These are phyloP conservation scores for Francoa sonchifolia DNA, from an alignment of 441 rosid genomes.

Conservation along the genomic window DNA sequence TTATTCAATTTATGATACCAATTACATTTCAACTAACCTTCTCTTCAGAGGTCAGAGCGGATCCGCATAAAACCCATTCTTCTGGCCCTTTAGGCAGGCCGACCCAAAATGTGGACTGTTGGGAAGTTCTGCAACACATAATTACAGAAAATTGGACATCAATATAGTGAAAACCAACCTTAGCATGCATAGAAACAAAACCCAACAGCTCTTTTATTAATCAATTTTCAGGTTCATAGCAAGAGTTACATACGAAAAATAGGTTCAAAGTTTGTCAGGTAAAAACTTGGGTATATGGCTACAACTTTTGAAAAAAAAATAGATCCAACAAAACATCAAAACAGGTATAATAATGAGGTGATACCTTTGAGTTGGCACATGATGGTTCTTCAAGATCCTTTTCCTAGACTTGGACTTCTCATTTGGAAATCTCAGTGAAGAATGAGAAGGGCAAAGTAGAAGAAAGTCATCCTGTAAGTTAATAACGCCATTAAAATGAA, in stretches of 20 bases:
- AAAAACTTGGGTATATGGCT: too few species aligned
- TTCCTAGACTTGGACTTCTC: constrained; percentile 37
- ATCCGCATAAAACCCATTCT: constrained; percentile 68
- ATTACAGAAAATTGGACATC: background rate
- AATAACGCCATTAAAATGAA: constrained; percentile 6
- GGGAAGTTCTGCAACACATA: constrained; percentile 26
- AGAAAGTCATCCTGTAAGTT: constrained; percentile 45
- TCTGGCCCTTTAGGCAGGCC: constrained; percentile 19
- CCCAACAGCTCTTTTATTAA: too few species aligned
- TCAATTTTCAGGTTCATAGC: too few species aligned
- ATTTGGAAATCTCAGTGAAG: constrained; percentile 52
- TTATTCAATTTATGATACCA: too few species aligned
- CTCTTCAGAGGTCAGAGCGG: constrained; percentile 63
- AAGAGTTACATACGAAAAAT: too few species aligned
- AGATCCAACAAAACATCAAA: background rate
- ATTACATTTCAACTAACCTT: constrained; percentile 37
- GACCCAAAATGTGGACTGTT: constrained; percentile 17
- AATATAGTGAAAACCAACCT: constrained; percentile 4
- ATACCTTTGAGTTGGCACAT: constrained; percentile 30
- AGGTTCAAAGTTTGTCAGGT: too few species aligned
- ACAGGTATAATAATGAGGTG: background rate
- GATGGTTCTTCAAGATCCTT: constrained; percentile 4
- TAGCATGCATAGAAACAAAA: background rate
- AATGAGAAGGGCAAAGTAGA: constrained; percentile 64
- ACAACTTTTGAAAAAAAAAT: too few species aligned